Evolutionary conservation across 1,284 basidiomycete species (phyloP).

Genomic region (Trametes polyzona): DNA sequence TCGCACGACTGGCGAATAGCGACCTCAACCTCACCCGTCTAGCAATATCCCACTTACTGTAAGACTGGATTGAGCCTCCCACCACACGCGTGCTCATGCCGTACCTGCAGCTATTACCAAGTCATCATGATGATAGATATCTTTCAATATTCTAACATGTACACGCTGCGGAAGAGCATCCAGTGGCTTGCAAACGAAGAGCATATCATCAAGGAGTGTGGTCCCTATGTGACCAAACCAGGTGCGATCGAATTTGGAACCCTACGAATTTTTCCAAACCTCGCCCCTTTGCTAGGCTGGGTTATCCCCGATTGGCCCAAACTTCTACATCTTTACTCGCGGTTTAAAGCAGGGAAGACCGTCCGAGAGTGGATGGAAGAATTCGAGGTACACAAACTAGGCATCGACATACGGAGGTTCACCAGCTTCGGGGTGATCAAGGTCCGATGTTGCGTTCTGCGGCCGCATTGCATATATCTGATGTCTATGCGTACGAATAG

Average conservation of each 20-base stretch:
- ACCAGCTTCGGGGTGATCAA: slow-evolving; percentile 99
- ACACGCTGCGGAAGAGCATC: slow-evolving; percentile 84
- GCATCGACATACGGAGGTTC: slow-evolving; percentile 92
- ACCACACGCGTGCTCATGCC: neutral
- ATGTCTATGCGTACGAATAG: slow-evolving; percentile 39
- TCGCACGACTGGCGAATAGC: slow-evolving; percentile 91
- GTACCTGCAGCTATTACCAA: slow-evolving; percentile 76
- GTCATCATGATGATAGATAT: slow-evolving; percentile 96
- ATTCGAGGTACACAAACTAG: slow-evolving; percentile 70
- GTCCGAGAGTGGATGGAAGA: slow-evolving; percentile 90
- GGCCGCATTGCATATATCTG: neutral
- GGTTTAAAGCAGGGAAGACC: slow-evolving; percentile 84
- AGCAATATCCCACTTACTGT: slow-evolving; percentile 93
- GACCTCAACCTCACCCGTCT: slow-evolving; percentile 84
- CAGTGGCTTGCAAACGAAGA: slow-evolving; percentile 84
- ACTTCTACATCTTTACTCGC: slow-evolving; percentile 84
- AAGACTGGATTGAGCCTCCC: slow-evolving; percentile 35
- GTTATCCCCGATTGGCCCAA: slow-evolving; percentile 80
- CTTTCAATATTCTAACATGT: slow-evolving; percentile 99
- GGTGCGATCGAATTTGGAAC: slow-evolving; percentile 42
- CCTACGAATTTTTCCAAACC: neutral
- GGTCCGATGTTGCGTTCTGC: slow-evolving; percentile 47
- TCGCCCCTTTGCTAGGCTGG: slow-evolving; percentile 41
- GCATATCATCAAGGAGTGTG: slow-evolving; percentile 87
- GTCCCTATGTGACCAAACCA: slow-evolving; percentile 83